Percentiles rank a stretch among this genome's conserved stretches.
phyloP scores from a whole-genome alignment of 2,329 filamentous ascomycete genomes.

The Eurotiales sp. region DNA sequence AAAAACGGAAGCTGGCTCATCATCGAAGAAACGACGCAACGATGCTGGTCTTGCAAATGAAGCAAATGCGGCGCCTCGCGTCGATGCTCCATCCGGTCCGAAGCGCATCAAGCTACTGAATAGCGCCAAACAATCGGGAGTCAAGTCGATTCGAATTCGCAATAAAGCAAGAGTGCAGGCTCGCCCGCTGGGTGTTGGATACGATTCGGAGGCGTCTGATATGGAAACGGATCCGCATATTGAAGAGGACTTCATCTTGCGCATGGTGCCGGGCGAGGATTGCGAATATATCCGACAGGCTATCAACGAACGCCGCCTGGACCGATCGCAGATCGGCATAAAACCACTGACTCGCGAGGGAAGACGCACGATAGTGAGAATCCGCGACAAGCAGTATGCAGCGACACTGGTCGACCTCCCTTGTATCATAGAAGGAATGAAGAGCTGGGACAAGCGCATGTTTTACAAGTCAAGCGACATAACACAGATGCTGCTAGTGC shows the following conservation, averaged over 20 bases:
- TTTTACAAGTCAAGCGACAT: conserved; percentile 89
- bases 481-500: conserved; percentile 81
- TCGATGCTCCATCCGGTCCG: conserved; percentile 20
- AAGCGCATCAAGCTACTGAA: conserved; percentile 39
- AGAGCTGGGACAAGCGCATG: conserved; percentile 83
- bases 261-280: conserved; percentile 82
- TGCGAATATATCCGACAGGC: conserved; percentile 76
- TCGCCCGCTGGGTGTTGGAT: conserved; percentile 77
- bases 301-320: conserved; percentile 74
- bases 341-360: conserved; percentile 70
- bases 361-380: conserved; percentile 66
- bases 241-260: conserved; percentile 83
- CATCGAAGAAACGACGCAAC: conserved; percentile 37
- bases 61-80: conserved; percentile 17
- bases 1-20: conserved; percentile 7
- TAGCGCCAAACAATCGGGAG: conserved; percentile 34
- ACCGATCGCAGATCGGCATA: conserved; percentile 73
- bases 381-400: conserved; percentile 69
- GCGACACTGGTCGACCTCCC: conserved; percentile 78
- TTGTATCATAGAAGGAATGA: conserved; percentile 85
- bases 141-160: conserved; percentile 56
- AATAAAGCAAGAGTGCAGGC: conserved; percentile 65
- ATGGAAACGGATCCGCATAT: conserved; percentile 81
- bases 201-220: conserved; percentile 94
- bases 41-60: conserved; percentile 26